Evolutionary conservation across 257 asterid genomes (phyloP), one percentile per base, ranked within the genome.

Genomic region (Dorcoceras hygrometricum): DNA sequence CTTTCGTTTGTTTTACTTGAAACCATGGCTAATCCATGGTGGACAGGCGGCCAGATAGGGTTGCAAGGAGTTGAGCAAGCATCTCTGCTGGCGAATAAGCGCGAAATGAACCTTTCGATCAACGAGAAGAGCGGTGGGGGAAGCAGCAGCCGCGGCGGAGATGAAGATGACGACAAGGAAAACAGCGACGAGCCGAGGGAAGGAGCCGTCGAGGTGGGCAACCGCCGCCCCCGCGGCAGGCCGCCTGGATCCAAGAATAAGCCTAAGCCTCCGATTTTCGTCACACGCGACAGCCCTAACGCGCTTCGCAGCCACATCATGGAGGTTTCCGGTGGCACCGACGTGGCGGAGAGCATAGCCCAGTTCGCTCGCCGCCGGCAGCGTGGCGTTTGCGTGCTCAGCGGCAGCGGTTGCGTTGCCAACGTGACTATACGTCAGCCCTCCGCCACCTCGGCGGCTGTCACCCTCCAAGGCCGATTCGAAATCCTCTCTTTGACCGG

Each of bases 381-480:
- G 39, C 26, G 65, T 0, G 65, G 65, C 9, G 65, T 61, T 6
- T 61, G 51, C 24, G 51, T 61, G 51, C 65, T 29, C 6, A 61
- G 51, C 8, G 65, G 51, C 23, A 61, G 26, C n/a, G 65, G 65
- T 0, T 61, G 26, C 0, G 65, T 61, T 0, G 51, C 19, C 65
- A 61, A 61, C 65, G 65, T 61, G 7, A 61, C 65, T 11, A 31
- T 61, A 31, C 34, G 65, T 8, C 51, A 61, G n/a, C 65, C 65
- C 10, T 7, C 53, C 3, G 65, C 50, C 19, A 39, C 51, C 27
- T n/a, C n/a, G 8, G 50, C 51, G 11, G 51, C 65, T 1, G 24
- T 29, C 16, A 8, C 23, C 5, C 27, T 61, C n/a, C 65, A 61
- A n/a, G 65, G 65, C 9, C 5, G 50, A 8, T 61, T 61, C 8